Percentiles rank a stretch among this genome's conserved stretches.
Conservation (phyloP, 2,329 filamentous ascomycete species). For the Penicillium sp. region DNA sequence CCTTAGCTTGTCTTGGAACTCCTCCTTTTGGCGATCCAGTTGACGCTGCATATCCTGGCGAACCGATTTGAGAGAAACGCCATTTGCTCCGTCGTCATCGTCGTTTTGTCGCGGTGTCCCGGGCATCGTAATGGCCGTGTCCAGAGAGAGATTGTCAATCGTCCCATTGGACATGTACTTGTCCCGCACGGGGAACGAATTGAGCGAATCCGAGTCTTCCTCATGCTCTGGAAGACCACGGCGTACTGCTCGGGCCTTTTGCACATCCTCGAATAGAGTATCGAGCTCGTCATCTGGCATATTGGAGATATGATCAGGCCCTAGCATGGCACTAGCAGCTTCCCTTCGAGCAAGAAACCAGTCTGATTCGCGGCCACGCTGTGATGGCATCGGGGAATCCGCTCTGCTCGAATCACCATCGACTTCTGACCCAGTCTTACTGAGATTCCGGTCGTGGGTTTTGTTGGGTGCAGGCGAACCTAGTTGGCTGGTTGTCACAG, state of each 20-base stretch:
- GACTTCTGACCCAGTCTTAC: slow-evolving; percentile 71
- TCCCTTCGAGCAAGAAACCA: slow-evolving; percentile 92
- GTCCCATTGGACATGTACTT: slow-evolving; percentile 95
- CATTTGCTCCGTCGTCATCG: slow-evolving; percentile 53
- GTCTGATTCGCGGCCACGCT: slow-evolving; percentile 71
- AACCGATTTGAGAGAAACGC: slow-evolving; percentile 64
- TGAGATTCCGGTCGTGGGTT: slow-evolving; percentile 73
- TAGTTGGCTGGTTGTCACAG: slow-evolving; percentile 60
- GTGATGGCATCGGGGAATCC: slow-evolving; percentile 69
- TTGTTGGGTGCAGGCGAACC: slow-evolving; percentile 59
- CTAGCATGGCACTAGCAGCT: slow-evolving; percentile 84
- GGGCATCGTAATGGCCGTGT: slow-evolving; percentile 89
- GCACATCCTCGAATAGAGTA: slow-evolving; percentile 86
- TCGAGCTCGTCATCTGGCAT: slow-evolving; percentile 93
- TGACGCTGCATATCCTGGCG: slow-evolving; percentile 79
- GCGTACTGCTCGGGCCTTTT: slow-evolving; percentile 76
- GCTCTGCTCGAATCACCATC: slow-evolving; percentile 67
- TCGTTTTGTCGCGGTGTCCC: slow-evolving; percentile 75
- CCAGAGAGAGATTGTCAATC: slow-evolving; percentile 90
- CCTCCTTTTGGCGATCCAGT: slow-evolving; percentile 76
- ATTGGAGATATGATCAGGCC: slow-evolving; percentile 81
- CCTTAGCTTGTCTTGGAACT: slow-evolving; percentile 72
- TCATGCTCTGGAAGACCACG: slow-evolving; percentile 60
- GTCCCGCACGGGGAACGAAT: slow-evolving; percentile 81
- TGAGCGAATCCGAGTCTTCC: slow-evolving; percentile 83